phyloP scores from a whole-genome alignment of 2,329 filamentous ascomycete genomes.

The Neophaeococcomyces aloes region DNA sequence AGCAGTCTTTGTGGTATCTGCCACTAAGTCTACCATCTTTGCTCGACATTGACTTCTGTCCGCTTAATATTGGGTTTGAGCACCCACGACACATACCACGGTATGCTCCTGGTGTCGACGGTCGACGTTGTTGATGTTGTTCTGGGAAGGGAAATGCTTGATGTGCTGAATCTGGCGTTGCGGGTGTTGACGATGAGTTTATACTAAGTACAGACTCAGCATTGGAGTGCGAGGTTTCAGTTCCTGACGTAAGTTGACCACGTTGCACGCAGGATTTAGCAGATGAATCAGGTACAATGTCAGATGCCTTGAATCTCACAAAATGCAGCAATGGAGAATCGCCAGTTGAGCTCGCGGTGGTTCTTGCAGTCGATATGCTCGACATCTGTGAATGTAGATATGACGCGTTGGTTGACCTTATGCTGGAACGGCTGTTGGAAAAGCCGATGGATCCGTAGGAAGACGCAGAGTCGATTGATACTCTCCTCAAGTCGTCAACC shows the following conservation, averaged over 20 bases:
- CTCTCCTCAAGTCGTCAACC: background rate
- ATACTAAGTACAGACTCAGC: background rate
- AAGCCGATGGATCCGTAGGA: slow-evolving; percentile 32
- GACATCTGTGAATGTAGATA: slow-evolving; percentile 53
- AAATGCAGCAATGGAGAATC: slow-evolving; percentile 44
- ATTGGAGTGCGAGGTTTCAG: slow-evolving; percentile 8
- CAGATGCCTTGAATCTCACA: slow-evolving; percentile 8
- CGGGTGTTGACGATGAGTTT: background rate
- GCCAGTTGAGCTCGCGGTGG: slow-evolving; percentile 45
- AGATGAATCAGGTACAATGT: slow-evolving; percentile 32
- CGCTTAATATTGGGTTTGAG: slow-evolving; percentile 60
- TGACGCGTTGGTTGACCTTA: slow-evolving; percentile 39
- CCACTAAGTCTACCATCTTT: slow-evolving; percentile 86
- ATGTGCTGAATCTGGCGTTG: background rate
- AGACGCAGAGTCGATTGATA: slow-evolving; percentile 30
- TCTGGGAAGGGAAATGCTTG: slow-evolving; percentile 22
- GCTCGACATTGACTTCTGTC: slow-evolving; percentile 73
- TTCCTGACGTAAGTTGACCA: slow-evolving; percentile 30
- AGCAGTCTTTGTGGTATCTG: slow-evolving; percentile 89
- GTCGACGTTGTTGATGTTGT: slow-evolving; percentile 32
- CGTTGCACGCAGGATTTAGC: slow-evolving; percentile 37
- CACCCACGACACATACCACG: slow-evolving; percentile 80
- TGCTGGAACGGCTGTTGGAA: slow-evolving; percentile 26
- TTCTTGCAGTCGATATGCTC: slow-evolving; percentile 48
- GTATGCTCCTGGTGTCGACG: slow-evolving; percentile 31